A percentile compares a stretch with the other conserved stretches of the same genome.
These are phyloP conservation scores for Epichloe hybrida DNA, from an alignment of 2,329 filamentous ascomycete genomes.

Conservation along the genomic window DNA sequence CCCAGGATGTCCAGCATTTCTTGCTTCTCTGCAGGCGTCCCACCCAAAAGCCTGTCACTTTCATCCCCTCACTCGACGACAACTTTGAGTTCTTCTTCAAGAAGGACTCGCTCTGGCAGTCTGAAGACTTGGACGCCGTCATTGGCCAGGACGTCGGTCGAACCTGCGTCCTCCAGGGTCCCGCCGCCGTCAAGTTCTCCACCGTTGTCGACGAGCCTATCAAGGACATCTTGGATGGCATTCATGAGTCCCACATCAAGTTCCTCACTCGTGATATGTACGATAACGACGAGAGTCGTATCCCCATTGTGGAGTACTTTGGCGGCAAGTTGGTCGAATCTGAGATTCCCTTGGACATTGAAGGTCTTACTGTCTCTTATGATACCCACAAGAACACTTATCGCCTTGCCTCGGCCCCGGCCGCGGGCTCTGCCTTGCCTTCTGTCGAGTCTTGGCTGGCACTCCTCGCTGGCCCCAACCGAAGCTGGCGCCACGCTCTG, in stretches of 20 bases:
- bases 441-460: constrained; percentile 74
- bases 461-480: constrained; percentile 69
- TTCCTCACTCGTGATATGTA: constrained; percentile 71
- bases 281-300: constrained; percentile 52
- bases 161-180: constrained; percentile 92
- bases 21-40: constrained; percentile 81
- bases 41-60: constrained; percentile 91
- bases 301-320: constrained; percentile 89
- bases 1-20: constrained; percentile 97
- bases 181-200: constrained; percentile 82
- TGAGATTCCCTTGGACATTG: constrained; percentile 62
- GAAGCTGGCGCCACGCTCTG: constrained; percentile 90
- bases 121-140: constrained; percentile 90
- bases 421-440: constrained; percentile 61
- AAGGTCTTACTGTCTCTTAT: constrained; percentile 73
- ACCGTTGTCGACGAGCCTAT: constrained; percentile 85
- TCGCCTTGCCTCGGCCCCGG: constrained; percentile 62
- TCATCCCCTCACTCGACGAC: constrained; percentile 88
- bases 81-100: constrained; percentile 99
- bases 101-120: constrained; percentile 99
- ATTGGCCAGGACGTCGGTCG: constrained; percentile 91
- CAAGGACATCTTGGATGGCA: constrained; percentile 82
- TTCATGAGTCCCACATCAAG: constrained; percentile 80
- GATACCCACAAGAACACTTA: constrained; percentile 70
- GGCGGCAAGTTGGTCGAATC: constrained; percentile 70